Evolutionary conservation across 2,329 filamentous ascomycete genomes (phyloP), one percentile per base, ranked within the genome.

Genomic region (Paracorniculantispora psalliotae): DNA sequence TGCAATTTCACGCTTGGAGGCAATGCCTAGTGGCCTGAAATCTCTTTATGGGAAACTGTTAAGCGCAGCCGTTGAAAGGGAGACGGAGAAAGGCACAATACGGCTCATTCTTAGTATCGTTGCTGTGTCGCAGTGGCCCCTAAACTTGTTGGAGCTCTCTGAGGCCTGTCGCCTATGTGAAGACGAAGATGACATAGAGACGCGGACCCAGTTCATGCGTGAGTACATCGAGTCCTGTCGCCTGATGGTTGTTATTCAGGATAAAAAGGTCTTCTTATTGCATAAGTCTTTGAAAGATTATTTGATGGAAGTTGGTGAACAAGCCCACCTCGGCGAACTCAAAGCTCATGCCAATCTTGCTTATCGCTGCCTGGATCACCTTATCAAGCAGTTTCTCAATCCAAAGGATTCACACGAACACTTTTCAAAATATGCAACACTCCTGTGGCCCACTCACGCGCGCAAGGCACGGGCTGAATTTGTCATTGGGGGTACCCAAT

Each of bases 11-110:
- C 43, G 39, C 10, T 58, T 66, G 8, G 54, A 65, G 47, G 55
- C 33, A n/a, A 43, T 68, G 10, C 67, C 67, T 15, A 62, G 57
- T n/a, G 62, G 65, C 2, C 62, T 65, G 12, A 30, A 61, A 43
- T 51, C 59, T 9, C 54, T 63, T 15, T 64, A 65, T 25, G 25
- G 61, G 23, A 62, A 26, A 41, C 61, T 65, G 30, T 43, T 63
- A 4, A 33, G 58, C 15, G 41, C 53, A n/a, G 51, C 56, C 5
- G 33, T 62, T 28, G 50, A 60, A 21, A 37, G 57, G 25, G 47
- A 19, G 21, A 37, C 21, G 0, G 19, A 37, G 19, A 28, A n/a
- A 3, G 30, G 33, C 15, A 51, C 50, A 4, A 41, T 65, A 4
- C 33, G 43, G 39, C 58, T 41, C 10, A 54, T 64, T 26, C 23